Conservation (phyloP, 192 early-diverging fungal genomes). For the Backusella liffmaniae region DNA sequence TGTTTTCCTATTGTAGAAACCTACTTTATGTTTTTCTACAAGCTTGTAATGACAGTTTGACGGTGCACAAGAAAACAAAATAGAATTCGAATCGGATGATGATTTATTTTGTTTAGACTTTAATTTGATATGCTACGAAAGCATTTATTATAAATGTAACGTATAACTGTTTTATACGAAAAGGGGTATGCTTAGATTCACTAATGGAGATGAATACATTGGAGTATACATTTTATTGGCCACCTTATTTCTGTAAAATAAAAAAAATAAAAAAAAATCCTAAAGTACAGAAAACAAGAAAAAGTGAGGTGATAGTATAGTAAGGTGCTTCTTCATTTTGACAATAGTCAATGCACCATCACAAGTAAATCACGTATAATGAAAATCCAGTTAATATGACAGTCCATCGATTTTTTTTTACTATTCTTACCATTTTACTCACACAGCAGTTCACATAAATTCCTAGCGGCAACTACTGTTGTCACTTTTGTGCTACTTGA, state of each 20-base stretch:
- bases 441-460: neutral
- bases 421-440: neutral
- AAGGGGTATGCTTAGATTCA: neutral
- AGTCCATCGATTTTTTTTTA: neutral
- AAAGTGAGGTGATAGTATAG: neutral
- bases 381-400: neutral
- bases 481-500: neutral
- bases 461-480: neutral
- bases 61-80: neutral
- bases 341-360: too few species aligned
- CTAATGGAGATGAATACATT: too few species aligned
- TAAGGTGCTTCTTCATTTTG: neutral
- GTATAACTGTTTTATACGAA: neutral
- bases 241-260: neutral
- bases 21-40: neutral
- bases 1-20: constrained; percentile 6
- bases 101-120: neutral
- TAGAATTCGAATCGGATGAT: neutral
- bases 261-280: too few species aligned
- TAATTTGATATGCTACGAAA: neutral
- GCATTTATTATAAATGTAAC: neutral
- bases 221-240: neutral
- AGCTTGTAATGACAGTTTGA: neutral
- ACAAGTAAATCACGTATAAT: neutral
- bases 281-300: neutral